Conservation (phyloP, 495 filamentous ascomycete genomes). For the Venustampulla echinocandica region DNA sequence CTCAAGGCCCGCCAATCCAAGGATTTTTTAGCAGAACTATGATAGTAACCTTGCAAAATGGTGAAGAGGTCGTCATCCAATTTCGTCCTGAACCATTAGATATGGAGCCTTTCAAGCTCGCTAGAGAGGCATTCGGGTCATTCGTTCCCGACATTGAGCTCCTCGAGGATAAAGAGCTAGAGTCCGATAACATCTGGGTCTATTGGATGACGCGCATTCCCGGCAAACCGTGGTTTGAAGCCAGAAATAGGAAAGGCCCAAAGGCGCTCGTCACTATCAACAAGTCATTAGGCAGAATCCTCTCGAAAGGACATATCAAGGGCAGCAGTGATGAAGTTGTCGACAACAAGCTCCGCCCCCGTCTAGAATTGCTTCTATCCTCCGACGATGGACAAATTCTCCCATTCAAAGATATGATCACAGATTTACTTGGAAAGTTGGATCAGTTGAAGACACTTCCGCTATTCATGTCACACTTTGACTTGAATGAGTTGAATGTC, state of each 20-base stretch:
- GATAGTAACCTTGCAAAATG: not conserved
- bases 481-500: not conserved
- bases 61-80: not conserved
- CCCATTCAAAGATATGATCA: not conserved
- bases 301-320: not conserved
- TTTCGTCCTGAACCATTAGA: slow-evolving; percentile 1
- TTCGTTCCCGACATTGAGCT: not conserved
- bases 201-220: not conserved
- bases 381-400: not conserved
- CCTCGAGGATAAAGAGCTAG: not conserved
- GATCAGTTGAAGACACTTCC: not conserved
- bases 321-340: not conserved
- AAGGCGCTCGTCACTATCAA: not conserved
- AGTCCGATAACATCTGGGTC: not conserved
- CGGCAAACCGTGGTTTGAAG: not conserved
- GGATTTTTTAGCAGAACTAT: not conserved
- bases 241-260: not conserved
- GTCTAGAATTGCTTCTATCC: not conserved
- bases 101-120: not conserved
- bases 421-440: not conserved
- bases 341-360: not conserved
- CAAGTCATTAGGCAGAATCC: not conserved
- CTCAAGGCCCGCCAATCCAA: not conserved
- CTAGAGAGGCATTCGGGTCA: not conserved
- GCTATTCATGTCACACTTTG: not conserved